A percentile compares a stretch with the other conserved stretches of the same genome.
Conservation (phyloP, 139 green algal species). For the Eudorina sp. region DNA sequence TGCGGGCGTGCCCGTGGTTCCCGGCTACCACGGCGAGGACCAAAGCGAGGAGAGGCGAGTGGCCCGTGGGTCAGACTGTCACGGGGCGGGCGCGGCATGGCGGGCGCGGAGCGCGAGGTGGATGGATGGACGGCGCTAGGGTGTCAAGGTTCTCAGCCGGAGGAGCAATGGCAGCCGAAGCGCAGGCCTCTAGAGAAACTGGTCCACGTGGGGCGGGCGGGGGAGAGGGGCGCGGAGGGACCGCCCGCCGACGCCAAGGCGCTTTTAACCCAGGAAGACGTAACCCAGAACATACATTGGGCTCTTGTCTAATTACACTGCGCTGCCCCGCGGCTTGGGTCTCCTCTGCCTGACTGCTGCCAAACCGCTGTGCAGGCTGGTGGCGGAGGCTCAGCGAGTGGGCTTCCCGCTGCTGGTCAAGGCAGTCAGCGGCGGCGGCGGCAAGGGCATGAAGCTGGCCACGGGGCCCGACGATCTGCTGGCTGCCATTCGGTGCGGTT, state of each 20-base stretch:
- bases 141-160: too few species aligned
- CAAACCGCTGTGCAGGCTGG: slow-evolving; percentile 64
- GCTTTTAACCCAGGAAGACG: too few species aligned
- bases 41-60: slow-evolving; percentile 66
- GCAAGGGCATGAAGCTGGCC: slow-evolving; percentile 94
- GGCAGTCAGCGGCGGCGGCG: slow-evolving; percentile 86
- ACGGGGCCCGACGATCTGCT: slow-evolving; percentile 5
- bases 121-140: not conserved
- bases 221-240: too few species aligned
- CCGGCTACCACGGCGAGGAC: slow-evolving; percentile 85
- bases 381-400: slow-evolving; percentile 67
- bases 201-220: too few species aligned
- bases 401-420: slow-evolving; percentile 93
- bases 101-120: not conserved
- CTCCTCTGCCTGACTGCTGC: too few species aligned
- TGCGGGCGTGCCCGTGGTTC: slow-evolving; percentile 89
- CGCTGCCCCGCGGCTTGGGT: too few species aligned
- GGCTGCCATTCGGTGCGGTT: slow-evolving; percentile 26
- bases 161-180: too few species aligned
- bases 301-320: too few species aligned
- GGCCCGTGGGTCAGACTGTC: not conserved
- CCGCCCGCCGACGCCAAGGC: too few species aligned
- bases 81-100: not conserved
- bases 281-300: too few species aligned
- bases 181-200: too few species aligned